Conservation (phyloP, 352 stramenopile species). For the Phytophthora pluvialis region DNA sequence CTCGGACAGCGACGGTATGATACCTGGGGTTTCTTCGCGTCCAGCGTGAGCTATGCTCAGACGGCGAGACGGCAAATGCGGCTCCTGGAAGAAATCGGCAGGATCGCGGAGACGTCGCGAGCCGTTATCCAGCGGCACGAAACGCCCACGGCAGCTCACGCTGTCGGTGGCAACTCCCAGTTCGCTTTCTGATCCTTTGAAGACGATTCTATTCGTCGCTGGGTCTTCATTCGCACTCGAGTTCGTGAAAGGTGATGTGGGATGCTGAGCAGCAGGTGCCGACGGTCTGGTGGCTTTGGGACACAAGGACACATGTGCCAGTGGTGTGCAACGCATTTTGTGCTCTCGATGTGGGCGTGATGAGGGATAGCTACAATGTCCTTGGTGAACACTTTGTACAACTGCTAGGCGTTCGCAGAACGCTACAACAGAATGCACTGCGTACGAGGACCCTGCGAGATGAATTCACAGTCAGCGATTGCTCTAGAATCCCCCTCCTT, state of each 20-base stretch:
- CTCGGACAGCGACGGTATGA: constrained; percentile 22
- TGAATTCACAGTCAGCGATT: not conserved
- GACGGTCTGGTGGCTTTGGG: constrained; percentile 20
- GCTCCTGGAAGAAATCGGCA: constrained; percentile 9
- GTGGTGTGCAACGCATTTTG: not conserved
- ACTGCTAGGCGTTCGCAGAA: constrained; percentile 23
- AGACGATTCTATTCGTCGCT: not conserved
- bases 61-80: constrained; percentile 17
- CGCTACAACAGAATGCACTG: constrained; percentile 24
- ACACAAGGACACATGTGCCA: constrained; percentile 1
- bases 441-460: constrained; percentile 5
- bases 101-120: constrained; percentile 14
- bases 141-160: not conserved
- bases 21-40: constrained; percentile 19
- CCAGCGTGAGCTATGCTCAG: constrained; percentile 7
- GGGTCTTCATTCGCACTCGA: constrained; percentile 18
- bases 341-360: constrained; percentile 13
- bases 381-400: constrained; percentile 27
- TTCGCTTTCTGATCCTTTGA: not conserved
- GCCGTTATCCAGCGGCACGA: constrained; percentile 15
- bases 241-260: not conserved
- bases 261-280: constrained; percentile 16
- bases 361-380: constrained; percentile 25
- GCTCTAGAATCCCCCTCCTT: not conserved
- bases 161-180: constrained; percentile 14